Base-by-base conservation (phyloP, 768 basidiomycete genomes). In the Albatrellus ellisii region DNA sequence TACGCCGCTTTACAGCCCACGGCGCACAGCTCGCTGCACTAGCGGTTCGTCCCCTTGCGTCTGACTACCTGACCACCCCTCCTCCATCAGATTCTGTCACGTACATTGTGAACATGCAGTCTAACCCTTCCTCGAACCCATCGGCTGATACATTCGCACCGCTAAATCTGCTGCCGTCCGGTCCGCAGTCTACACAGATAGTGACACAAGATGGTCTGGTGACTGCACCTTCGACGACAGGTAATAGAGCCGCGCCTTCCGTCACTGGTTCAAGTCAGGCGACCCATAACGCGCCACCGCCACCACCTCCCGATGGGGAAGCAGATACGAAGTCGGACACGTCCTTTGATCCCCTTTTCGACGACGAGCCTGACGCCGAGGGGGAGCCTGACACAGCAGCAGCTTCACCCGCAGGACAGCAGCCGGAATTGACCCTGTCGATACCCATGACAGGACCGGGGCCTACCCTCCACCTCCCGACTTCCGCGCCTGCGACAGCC, bases 321-420 rank as follows among this genome's bases (percentile, higher is more conserved):
- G 41, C 68, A 1, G 85, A 88, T 53, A 63, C 74, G 14, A 80
- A 74, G 54, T 87, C 88, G 4, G 82, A 89, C 44, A 72, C 72
- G 5, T 87, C 86, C 0, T 87, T 75, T 55, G 89, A 92, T 54
- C 85, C 91, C 22, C 64, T 97, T 15, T 97, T 95, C 56, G 90
- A 90, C 54, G 87, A 86, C 43, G 88, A 84, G 53, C 74, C 73
- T 9, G 80, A 80, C 39, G 72, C 66, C 2, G 73, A 72, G 39
- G 73, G 64, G n/a, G 66, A 69, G 44, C 57, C 56, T 9, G 60
- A 62, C 37, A 41, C 39, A 39, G 27, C 46, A 14, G 42, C 42
- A 0, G 27, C 29, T 26, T 33, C 37, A 15, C 43, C 41, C 14
- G 6, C 21, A n/a, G 24, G 6, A 18, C 17, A 26, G 35, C 22